Conservation (phyloP, 176 grass and related monocot species). For the Elaeis guineensis region DNA sequence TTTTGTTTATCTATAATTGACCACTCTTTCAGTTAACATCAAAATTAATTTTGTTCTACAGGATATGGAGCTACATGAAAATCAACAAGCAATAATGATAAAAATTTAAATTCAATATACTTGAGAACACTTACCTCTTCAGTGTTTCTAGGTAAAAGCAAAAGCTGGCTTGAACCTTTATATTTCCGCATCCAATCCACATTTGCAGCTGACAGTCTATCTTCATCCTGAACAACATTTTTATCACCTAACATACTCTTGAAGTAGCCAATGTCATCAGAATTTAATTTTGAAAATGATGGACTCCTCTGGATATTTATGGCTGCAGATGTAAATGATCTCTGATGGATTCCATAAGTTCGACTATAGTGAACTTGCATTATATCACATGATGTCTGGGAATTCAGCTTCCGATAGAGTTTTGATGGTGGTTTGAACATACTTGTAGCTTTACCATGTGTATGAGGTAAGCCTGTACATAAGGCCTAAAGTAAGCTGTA, state of each 20-base stretch:
- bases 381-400: neutral
- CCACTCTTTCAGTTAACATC: too few relatives aligned
- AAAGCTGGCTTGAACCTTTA: conserved; percentile 62
- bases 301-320: conserved; percentile 55
- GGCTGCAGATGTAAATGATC: conserved; percentile 39
- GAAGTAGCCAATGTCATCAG: conserved; percentile 68
- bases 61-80: too few relatives aligned
- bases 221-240: conserved; percentile 74
- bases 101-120: neutral
- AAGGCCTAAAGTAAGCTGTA: conserved; percentile 2
- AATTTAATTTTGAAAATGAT: conserved; percentile 56
- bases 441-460: conserved; percentile 12
- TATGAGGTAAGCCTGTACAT: conserved; percentile 9
- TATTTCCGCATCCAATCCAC: conserved; percentile 90
- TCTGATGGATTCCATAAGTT: conserved; percentile 27
- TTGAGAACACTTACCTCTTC: conserved; percentile 37
- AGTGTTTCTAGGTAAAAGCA: conserved; percentile 77
- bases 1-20: too few relatives aligned
- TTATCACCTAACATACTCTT: conserved; percentile 71
- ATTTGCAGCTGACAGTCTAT: conserved; percentile 70
- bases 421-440: conserved; percentile 13
- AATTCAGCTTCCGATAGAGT: conserved; percentile 17
- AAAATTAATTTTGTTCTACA: too few relatives aligned
- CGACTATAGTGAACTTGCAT: conserved; percentile 1
- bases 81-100: too few relatives aligned